A percentile compares a stretch with the other conserved stretches of the same genome.
These are phyloP conservation scores for Parietichytrium sp. DNA, from an alignment of 108 stramenopile species.

Conservation along the genomic window DNA sequence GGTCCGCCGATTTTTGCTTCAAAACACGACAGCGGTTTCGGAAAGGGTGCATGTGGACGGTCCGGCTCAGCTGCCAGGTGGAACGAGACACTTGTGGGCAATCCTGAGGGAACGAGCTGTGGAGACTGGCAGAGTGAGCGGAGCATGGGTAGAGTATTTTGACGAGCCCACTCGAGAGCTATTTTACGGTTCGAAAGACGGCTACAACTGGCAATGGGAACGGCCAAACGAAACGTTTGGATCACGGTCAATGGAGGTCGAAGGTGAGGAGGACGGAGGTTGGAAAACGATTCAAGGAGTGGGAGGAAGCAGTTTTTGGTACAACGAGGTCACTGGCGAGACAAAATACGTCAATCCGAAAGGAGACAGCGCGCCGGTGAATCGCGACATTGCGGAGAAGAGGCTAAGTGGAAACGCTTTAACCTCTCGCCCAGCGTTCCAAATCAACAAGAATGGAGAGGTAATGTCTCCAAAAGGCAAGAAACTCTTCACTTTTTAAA, in stretches of 20 bases:
- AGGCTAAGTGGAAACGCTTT: no score
- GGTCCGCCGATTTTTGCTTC: not conserved
- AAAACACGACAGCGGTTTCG: constrained; percentile 10
- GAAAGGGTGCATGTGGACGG: not conserved
- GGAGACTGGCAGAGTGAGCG: not conserved
- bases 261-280: not conserved
- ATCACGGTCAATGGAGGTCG: not conserved
- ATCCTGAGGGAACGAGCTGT: not conserved
- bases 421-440: no score
- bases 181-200: not conserved
- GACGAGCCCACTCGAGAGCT: constrained; percentile 9
- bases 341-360: not conserved
- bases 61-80: constrained; percentile 16
- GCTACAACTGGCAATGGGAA: constrained; percentile 23
- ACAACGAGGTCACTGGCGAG: not conserved
- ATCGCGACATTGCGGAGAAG: no score
- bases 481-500: not conserved
- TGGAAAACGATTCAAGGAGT: not conserved
- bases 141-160: not conserved
- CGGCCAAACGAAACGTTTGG: not conserved
- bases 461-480: constrained; percentile 13
- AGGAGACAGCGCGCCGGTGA: no score
- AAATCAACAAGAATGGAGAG: not conserved
- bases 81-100: constrained; percentile 15
- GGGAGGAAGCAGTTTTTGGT: constrained; percentile 1